phyloP scores from a whole-genome alignment of 2,329 filamentous ascomycete genomes.

The Stenocarpella maydis region DNA sequence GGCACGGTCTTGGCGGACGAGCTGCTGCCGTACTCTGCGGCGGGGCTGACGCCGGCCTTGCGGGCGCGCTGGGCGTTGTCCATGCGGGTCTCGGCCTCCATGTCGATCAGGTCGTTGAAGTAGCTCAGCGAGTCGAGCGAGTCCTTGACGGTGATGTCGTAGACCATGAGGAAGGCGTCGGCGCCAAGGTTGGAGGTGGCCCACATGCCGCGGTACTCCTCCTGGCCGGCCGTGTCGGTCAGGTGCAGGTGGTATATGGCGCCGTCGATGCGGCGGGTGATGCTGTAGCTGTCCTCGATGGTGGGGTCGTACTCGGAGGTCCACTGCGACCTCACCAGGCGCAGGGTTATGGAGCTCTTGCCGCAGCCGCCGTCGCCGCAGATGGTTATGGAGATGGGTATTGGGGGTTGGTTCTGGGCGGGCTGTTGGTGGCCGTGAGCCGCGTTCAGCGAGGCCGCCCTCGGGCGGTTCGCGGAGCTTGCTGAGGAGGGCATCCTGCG shows the following conservation, averaged over 20 bases:
- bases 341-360: slow-evolving; percentile 85
- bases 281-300: slow-evolving; percentile 85
- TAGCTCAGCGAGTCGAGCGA: slow-evolving; percentile 77
- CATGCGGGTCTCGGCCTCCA: slow-evolving; percentile 75
- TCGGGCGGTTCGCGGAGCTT: slow-evolving; percentile 28
- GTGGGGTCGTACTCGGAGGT: slow-evolving; percentile 84
- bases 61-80: slow-evolving; percentile 67
- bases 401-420: slow-evolving; percentile 48
- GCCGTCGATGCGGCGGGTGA: slow-evolving; percentile 82
- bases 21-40: slow-evolving; percentile 41
- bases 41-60: slow-evolving; percentile 49
- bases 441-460: slow-evolving; percentile 32
- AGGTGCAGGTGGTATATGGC: slow-evolving; percentile 80
- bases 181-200: slow-evolving; percentile 78
- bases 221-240: slow-evolving; percentile 88
- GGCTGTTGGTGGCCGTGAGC: slow-evolving; percentile 31
- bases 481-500: slow-evolving; percentile 34
- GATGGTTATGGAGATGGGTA: slow-evolving; percentile 79
- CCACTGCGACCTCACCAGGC: slow-evolving; percentile 84
- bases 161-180: slow-evolving; percentile 86
- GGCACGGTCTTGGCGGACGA: slow-evolving; percentile 62
- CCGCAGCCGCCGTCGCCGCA: slow-evolving; percentile 87
- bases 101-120: slow-evolving; percentile 85
- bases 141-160: slow-evolving; percentile 79
- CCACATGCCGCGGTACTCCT: slow-evolving; percentile 91